Conservation (phyloP, 2,329 filamentous ascomycete species). For the Diaporthe citri region DNA sequence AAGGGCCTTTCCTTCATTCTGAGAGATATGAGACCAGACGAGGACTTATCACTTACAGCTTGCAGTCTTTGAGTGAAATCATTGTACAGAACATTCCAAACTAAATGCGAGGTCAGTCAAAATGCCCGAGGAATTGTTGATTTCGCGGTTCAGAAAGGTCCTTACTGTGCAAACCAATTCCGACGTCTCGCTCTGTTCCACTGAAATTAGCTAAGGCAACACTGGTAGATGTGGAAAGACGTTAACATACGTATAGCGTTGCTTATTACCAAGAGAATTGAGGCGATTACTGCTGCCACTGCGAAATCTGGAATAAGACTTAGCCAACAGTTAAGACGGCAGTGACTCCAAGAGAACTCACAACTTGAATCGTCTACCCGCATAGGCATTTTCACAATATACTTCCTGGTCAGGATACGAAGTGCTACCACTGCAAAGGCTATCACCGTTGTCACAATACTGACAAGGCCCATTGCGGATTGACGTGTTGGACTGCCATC, state of each 20-base stretch:
- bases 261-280: not conserved
- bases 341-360: not conserved
- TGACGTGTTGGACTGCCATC: not conserved
- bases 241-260: not conserved
- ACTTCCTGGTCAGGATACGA: constrained; percentile 3
- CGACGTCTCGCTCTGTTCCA: constrained; percentile 1
- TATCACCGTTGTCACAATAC: not conserved
- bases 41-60: not conserved
- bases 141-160: not conserved
- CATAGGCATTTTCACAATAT: not conserved
- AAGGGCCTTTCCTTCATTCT: not conserved
- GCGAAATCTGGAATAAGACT: not conserved
- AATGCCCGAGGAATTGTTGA: too few relatives aligned
- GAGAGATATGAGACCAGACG: not conserved
- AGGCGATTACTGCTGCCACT: not conserved
- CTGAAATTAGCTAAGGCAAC: not conserved
- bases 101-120: not conserved
- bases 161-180: constrained; percentile 16
- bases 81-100: not conserved
- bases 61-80: not conserved
- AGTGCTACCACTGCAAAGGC: constrained; percentile 1
- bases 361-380: constrained; percentile 4
- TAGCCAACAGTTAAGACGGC: not conserved
- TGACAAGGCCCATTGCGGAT: not conserved
- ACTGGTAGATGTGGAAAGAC: not conserved